These are phyloP conservation scores for Terfezia boudieri DNA, from an alignment of 495 filamentous ascomycete genomes.

Conservation along the genomic window DNA sequence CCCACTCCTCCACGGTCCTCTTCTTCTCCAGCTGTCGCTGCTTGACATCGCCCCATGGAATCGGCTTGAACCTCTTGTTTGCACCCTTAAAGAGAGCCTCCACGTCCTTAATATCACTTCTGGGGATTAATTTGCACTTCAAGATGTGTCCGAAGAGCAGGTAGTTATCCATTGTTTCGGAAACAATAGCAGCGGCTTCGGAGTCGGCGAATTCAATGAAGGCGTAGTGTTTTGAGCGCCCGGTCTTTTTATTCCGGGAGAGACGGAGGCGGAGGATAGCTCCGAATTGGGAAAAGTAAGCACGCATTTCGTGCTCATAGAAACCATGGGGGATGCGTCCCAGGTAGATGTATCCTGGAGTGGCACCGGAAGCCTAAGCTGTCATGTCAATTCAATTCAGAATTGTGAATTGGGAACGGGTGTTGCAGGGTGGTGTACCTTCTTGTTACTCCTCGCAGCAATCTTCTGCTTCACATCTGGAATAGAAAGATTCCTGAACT, in stretches of 20 bases:
- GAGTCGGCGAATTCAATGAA: slow-evolving; percentile 70
- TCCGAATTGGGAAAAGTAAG: slow-evolving; percentile 93
- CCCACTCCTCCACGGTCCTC: slow-evolving; percentile 51
- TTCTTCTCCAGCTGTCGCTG: slow-evolving; percentile 48
- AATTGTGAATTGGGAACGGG: too few species aligned
- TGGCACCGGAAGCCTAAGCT: slow-evolving; percentile 15
- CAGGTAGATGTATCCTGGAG: slow-evolving; percentile 66
- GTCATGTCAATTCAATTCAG: too few species aligned
- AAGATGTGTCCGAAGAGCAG: slow-evolving; percentile 82
- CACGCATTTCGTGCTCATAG: slow-evolving; percentile 85
- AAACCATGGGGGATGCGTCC: slow-evolving; percentile 84
- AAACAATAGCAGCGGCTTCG: slow-evolving; percentile 68
- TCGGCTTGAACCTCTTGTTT: slow-evolving; percentile 65
- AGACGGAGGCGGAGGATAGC: slow-evolving; percentile 58
- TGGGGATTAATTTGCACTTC: slow-evolving; percentile 55
- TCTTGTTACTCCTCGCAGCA: slow-evolving; percentile 23
- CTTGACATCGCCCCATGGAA: slow-evolving; percentile 67
- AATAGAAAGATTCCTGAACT: slow-evolving; percentile 43
- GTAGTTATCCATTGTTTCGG: slow-evolving; percentile 93
- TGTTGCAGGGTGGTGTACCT: neutral
- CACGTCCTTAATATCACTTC: slow-evolving; percentile 56
- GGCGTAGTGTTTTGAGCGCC: slow-evolving; percentile 71
- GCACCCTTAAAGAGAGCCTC: slow-evolving; percentile 65
- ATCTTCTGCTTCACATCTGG: slow-evolving; percentile 30
- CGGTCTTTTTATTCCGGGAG: slow-evolving; percentile 74